Conservation (phyloP, 495 filamentous ascomycete species). For the Chaetomium tenue region DNA sequence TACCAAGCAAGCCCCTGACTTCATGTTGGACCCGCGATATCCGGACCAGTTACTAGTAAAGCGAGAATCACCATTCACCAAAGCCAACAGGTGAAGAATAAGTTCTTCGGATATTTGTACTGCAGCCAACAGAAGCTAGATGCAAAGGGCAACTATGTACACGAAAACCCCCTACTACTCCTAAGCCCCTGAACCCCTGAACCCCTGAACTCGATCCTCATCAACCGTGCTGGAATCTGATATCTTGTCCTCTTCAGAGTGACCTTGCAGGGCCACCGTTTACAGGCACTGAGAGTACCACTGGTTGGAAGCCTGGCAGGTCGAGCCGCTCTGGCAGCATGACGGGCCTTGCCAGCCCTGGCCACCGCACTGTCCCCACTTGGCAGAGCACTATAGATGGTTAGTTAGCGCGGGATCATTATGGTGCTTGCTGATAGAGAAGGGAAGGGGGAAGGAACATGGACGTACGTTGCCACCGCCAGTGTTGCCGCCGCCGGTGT, state of each 20-base stretch:
- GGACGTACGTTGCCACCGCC: slow-evolving; percentile 20
- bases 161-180: slow-evolving; percentile 4
- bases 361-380: slow-evolving; percentile 54
- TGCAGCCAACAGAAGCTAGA: neutral
- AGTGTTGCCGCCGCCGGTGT: slow-evolving; percentile 9
- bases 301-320: slow-evolving; percentile 45
- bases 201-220: slow-evolving; percentile 8
- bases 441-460: neutral
- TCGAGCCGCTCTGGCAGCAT: slow-evolving; percentile 44
- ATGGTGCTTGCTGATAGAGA: neutral
- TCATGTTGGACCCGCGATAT: too few species aligned
- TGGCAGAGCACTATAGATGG: slow-evolving; percentile 28
- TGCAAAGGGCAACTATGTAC: slow-evolving; percentile 19
- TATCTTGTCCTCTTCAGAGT: neutral
- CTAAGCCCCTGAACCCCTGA: slow-evolving; percentile 7
- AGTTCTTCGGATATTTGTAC: neutral
- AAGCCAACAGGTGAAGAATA: neutral
- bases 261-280: neutral
- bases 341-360: slow-evolving; percentile 47
- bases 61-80: neutral
- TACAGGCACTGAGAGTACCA: slow-evolving; percentile 52
- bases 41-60: too few species aligned
- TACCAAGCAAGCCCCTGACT: too few species aligned
- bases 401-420: neutral
- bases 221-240: neutral